These are phyloP conservation scores for Sporobolomyces roseus DNA, from an alignment of 768 basidiomycete genomes.

Conservation along the genomic window DNA sequence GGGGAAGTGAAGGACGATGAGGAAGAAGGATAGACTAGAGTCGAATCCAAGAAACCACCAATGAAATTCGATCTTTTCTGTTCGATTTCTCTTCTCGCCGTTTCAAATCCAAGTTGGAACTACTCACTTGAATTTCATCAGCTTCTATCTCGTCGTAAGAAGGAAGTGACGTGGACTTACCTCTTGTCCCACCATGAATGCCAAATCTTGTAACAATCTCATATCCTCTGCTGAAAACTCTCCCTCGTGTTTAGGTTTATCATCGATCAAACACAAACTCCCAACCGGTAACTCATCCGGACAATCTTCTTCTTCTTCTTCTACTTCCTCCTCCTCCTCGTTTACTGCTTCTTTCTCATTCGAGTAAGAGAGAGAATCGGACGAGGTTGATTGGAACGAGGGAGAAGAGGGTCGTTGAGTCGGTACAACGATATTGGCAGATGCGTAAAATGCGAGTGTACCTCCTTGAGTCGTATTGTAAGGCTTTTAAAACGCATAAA, in stretches of 20 bases:
- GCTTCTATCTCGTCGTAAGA: background rate
- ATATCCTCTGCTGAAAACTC: constrained; percentile 19
- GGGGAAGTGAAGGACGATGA: background rate
- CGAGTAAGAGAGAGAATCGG: background rate
- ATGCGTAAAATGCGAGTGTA: constrained; percentile 16
- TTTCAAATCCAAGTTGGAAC: constrained; percentile 33
- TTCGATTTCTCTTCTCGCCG: constrained; percentile 17
- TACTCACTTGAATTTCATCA: background rate
- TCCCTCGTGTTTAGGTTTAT: background rate
- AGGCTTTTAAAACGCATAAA: background rate
- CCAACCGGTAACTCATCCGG: constrained; percentile 22
- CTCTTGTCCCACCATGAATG: constrained; percentile 33
- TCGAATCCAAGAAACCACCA: constrained; percentile 23
- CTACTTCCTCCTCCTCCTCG: background rate
- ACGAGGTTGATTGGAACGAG: background rate
- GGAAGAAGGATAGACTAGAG: constrained; percentile 23
- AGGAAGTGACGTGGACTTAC: background rate
- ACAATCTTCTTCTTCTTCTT: background rate
- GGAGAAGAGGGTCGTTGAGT: background rate
- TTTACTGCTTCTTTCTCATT: background rate
- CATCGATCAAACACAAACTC: constrained; percentile 30
- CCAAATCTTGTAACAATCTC: constrained; percentile 15
- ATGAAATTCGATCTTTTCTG: constrained; percentile 19
- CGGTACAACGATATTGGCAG: constrained; percentile 21
- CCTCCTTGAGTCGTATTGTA: constrained; percentile 19